Conservation (phyloP, 148 eudicot species). For the Chenopodium album region DNA sequence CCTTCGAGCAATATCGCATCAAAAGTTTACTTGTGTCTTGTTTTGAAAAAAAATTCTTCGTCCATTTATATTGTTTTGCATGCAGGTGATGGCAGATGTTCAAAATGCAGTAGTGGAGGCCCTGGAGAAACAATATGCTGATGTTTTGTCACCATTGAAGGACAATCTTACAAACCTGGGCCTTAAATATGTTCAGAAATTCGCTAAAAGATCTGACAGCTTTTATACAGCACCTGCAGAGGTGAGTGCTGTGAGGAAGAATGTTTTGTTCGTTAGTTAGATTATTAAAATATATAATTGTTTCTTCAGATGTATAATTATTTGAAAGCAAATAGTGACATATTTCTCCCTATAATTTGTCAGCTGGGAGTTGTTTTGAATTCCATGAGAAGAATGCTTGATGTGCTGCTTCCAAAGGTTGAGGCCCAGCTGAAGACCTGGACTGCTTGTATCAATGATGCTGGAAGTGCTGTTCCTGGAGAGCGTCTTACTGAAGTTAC, state of each 20-base stretch:
- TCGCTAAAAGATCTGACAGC: constrained; percentile 52
- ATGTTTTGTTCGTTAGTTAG: neutral
- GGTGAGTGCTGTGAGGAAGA: constrained; percentile 33
- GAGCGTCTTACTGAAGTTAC: constrained; percentile 66
- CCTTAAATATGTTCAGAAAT: constrained; percentile 68
- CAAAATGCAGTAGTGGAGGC: constrained; percentile 66
- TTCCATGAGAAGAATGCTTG: constrained; percentile 81
- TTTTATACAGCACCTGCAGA: constrained; percentile 50
- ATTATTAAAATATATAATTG: neutral
- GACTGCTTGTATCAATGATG: constrained; percentile 50
- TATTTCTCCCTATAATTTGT: constrained; percentile 5
- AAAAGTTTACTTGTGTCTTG: neutral
- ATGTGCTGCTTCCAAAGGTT: constrained; percentile 61
- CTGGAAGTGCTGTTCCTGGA: constrained; percentile 51
- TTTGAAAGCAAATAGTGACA: neutral
- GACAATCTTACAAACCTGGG: constrained; percentile 63
- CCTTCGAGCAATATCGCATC: neutral
- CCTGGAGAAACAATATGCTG: constrained; percentile 63
- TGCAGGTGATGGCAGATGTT: constrained; percentile 68
- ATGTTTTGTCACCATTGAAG: constrained; percentile 68
- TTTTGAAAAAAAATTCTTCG: neutral
- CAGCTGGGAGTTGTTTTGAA: constrained; percentile 72
- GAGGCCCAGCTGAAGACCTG: constrained; percentile 62
- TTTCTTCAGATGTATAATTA: neutral
- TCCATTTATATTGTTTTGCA: neutral